Percentiles rank a stretch among this genome's conserved stretches.
Conservation (phyloP, 139 green algal species). For the Bryopsis sp. region DNA sequence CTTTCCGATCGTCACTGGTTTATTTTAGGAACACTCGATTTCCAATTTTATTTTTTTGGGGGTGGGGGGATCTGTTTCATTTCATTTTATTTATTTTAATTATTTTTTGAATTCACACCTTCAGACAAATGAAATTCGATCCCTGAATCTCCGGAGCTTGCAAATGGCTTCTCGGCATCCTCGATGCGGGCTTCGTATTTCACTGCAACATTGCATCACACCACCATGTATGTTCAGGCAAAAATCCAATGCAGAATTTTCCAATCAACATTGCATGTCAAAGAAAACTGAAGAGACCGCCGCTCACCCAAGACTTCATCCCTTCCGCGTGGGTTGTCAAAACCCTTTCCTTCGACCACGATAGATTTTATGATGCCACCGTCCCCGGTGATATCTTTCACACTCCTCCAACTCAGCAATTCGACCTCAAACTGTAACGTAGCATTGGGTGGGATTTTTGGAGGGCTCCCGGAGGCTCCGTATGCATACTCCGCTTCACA, state of each 20-base stretch:
- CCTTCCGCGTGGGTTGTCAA: slow-evolving; percentile 38
- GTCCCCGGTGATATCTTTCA: slow-evolving; percentile 72
- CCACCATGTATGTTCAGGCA: slow-evolving; percentile 5
- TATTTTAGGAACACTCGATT: too few species aligned
- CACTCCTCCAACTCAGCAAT: slow-evolving; percentile 76
- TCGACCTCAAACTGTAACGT: slow-evolving; percentile 97
- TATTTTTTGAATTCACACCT: background rate
- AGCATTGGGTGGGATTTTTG: slow-evolving; percentile 78
- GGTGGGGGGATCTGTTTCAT: too few species aligned
- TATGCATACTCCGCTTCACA: slow-evolving; percentile 82
- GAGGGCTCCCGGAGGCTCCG: slow-evolving; percentile 64
- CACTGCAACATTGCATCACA: slow-evolving; percentile 37
- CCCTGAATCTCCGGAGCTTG: slow-evolving; percentile 35
- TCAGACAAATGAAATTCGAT: slow-evolving; percentile 43
- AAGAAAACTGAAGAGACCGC: slow-evolving; percentile 2
- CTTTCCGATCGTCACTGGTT: too few species aligned
- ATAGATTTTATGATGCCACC: slow-evolving; percentile 71
- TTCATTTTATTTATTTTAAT: too few species aligned
- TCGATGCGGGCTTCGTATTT: slow-evolving; percentile 44
- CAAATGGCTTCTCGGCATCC: slow-evolving; percentile 33
- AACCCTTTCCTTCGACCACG: slow-evolving; percentile 40
- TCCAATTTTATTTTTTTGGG: too few species aligned
- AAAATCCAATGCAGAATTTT: too few species aligned
- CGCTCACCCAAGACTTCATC: slow-evolving; percentile 57
- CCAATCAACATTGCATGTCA: too few species aligned